phyloP scores from a whole-genome alignment of 2,329 filamentous ascomycete genomes.

The Colletotrichum sidae region DNA sequence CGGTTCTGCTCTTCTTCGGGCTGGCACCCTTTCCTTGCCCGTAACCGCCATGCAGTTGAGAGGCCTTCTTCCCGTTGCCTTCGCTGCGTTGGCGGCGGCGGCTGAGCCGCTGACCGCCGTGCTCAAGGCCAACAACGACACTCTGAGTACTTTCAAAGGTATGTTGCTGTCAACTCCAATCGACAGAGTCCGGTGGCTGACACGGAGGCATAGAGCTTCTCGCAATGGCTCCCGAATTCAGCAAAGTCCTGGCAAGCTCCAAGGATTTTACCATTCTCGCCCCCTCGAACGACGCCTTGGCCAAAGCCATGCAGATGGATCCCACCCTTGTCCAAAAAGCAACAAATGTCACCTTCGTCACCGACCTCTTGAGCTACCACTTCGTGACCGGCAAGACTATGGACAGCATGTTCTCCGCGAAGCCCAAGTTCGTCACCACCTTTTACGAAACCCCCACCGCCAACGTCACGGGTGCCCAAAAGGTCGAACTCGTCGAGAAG shows the following conservation, averaged over 20 bases:
- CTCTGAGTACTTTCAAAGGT: slow-evolving; percentile 42
- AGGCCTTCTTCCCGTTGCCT: slow-evolving; percentile 38
- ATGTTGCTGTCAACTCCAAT: not conserved
- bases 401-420: slow-evolving; percentile 41
- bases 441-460: slow-evolving; percentile 53
- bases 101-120: slow-evolving; percentile 38
- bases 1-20: slow-evolving; percentile 6
- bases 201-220: slow-evolving; percentile 37
- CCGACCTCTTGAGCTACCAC: slow-evolving; percentile 70
- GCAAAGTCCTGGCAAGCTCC: slow-evolving; percentile 44
- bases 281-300: slow-evolving; percentile 68
- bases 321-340: slow-evolving; percentile 45
- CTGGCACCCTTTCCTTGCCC: slow-evolving; percentile 16
- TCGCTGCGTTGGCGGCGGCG: slow-evolving; percentile 40
- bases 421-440: slow-evolving; percentile 45
- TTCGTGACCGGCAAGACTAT: slow-evolving; percentile 65
- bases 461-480: slow-evolving; percentile 62
- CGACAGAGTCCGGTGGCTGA: not conserved
- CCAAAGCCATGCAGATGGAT: slow-evolving; percentile 43
- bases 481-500: slow-evolving; percentile 55
- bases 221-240: slow-evolving; percentile 38
- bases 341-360: slow-evolving; percentile 55
- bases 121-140: slow-evolving; percentile 40
- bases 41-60: slow-evolving; percentile 39
- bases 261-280: slow-evolving; percentile 61